Base-by-base conservation (phyloP, 129 eudicot genomes). In the Pulicaria dysenterica region DNA sequence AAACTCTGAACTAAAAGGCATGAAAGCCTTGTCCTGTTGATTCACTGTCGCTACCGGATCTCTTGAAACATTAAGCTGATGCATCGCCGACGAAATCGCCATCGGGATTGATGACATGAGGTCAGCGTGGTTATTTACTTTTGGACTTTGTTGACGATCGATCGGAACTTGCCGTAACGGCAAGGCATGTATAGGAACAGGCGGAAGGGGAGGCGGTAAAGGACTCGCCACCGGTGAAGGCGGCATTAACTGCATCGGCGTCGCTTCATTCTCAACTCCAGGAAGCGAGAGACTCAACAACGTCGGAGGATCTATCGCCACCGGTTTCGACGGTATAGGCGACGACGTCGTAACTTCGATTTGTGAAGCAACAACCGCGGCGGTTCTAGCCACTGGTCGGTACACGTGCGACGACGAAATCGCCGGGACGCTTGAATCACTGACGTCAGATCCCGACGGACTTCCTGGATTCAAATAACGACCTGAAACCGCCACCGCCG, bases 361-460 rank as follows among this genome's bases (percentile, higher is more conserved):
- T 31, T 44, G 67, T 36, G 80, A 43, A 7, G 88, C 72, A n/a
- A 74, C 44, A 2, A 82, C 83, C 3, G 77, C 87, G 10, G 79
- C 91, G 12, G 89, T 19, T 55, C 90, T 73, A 1, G 97, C 84
- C 1, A 88, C 82, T 5, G 93, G 96, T 0, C 88, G 87, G 57
- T 46, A 87, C 12, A 85, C 77, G 24, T 77, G 85, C 8, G 86
- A 79, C 50, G 83, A 64, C 3, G 84, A 58, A 42, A 64, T 47
- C 45, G 67, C 77, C 3, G 82, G 79, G 0, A 80, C 63, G 10
- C 90, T 80, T 1, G 92, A 79, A 51, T 91, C 97, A 41, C 93
- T 92, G 2, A 64, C 79, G 16, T 92, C 97, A 4, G 97, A 92
- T 64, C 93, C 92, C 6, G 96, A 86, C 6, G 97, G 97, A 77